Evolutionary conservation across 2,329 filamentous ascomycete genomes (phyloP).

Genomic region (Fusarium nisikadoi): DNA sequence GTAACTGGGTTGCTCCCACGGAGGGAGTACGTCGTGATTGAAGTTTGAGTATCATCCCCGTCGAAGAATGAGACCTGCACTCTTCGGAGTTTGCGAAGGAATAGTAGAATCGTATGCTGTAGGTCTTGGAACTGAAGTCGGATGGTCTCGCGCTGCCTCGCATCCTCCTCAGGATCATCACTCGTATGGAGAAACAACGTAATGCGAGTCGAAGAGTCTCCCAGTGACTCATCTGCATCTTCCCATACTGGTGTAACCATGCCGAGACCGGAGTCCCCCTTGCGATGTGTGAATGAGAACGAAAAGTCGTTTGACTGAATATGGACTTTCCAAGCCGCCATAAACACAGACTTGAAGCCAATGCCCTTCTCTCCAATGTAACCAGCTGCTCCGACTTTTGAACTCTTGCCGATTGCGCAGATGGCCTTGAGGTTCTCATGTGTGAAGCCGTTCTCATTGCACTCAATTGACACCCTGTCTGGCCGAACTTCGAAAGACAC

Average conservation of each 20-base stretch:
- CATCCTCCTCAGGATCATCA: constrained; percentile 26
- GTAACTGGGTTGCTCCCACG: constrained; percentile 10
- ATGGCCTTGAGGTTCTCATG: constrained; percentile 56
- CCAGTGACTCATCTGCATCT: constrained; percentile 29
- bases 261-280: constrained; percentile 58
- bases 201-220: constrained; percentile 47
- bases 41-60: constrained; percentile 8
- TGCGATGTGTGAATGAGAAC: constrained; percentile 55
- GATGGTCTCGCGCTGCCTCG: constrained; percentile 42
- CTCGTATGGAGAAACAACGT: constrained; percentile 51
- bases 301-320: constrained; percentile 57
- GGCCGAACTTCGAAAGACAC: constrained; percentile 51
- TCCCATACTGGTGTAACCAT: constrained; percentile 61
- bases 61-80: constrained; percentile 49
- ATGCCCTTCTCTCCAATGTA: constrained; percentile 64
- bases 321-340: constrained; percentile 55
- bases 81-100: constrained; percentile 53
- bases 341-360: constrained; percentile 64
- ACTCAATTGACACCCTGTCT: constrained; percentile 56
- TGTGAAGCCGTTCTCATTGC: constrained; percentile 62
- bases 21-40: constrained; percentile 19
- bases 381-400: constrained; percentile 54
- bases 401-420: constrained; percentile 58
- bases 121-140: constrained; percentile 51
- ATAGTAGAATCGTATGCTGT: constrained; percentile 54